Evolutionary conservation across 176 grass and related monocot genomes (phyloP).

Genomic region (Musa troglodytarum): DNA sequence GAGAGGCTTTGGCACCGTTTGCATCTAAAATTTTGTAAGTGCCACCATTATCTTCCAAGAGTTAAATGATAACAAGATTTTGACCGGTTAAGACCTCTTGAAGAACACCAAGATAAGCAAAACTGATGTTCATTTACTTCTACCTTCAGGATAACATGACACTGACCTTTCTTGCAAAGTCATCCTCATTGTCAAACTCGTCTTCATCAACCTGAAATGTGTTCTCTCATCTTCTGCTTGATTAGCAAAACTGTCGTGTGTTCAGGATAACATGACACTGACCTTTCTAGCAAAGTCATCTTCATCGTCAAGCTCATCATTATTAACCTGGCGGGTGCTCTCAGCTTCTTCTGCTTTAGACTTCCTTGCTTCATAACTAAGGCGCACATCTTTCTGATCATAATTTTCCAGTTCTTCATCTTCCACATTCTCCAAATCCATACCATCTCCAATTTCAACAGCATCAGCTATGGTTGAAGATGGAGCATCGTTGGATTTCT

Average conservation of each 20-base stretch:
- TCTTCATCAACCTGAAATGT: conserved; percentile 49
- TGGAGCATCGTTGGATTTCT: conserved; percentile 11
- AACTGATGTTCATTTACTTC: not conserved
- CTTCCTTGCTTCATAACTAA: conserved; percentile 36
- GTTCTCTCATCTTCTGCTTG: conserved; percentile 50
- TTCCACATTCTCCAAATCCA: conserved; percentile 30
- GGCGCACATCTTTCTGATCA: conserved; percentile 42
- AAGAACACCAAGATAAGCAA: conserved; percentile 25
- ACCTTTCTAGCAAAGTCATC: conserved; percentile 85
- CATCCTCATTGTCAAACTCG: conserved; percentile 61
- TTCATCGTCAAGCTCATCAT: conserved; percentile 61
- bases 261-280: conserved; percentile 57
- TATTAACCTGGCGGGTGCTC: conserved; percentile 39
- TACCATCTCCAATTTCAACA: conserved; percentile 32
- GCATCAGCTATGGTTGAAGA: conserved; percentile 29
- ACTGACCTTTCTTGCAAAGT: conserved; percentile 75
- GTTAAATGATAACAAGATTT: conserved; percentile 7
- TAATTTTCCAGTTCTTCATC: conserved; percentile 49
- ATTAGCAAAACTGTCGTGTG: too few species aligned
- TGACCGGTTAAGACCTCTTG: conserved; percentile 6
- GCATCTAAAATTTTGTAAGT: conserved; percentile 21
- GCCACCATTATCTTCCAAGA: conserved; percentile 29
- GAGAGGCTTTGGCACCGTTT: conserved; percentile 29
- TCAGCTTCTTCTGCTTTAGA: conserved; percentile 51
- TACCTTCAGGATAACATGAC: conserved; percentile 47